Percentiles rank a stretch among this genome's conserved stretches.
phyloP scores from a whole-genome alignment of 768 basidiomycete species.

The Cubamyces lactineus region DNA sequence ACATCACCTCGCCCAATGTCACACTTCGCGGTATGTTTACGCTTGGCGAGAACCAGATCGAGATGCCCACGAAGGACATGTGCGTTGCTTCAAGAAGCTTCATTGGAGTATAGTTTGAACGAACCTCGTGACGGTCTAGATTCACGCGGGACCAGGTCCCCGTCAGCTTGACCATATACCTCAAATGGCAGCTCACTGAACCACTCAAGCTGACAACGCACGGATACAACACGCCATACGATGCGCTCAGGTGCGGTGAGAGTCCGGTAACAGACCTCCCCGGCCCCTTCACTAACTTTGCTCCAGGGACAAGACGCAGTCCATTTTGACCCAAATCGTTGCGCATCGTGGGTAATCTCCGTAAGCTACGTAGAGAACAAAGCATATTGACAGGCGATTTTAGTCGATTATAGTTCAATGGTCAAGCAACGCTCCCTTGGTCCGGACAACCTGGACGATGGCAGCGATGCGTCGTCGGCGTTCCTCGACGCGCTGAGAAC shows the following conservation, averaged over 20 bases:
- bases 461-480: slow-evolving; percentile 67
- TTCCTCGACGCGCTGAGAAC: slow-evolving; percentile 83
- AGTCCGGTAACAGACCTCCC: neutral
- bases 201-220: slow-evolving; percentile 74
- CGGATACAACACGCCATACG: slow-evolving; percentile 83
- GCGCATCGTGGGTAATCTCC: slow-evolving; percentile 65
- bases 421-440: slow-evolving; percentile 82
- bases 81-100: slow-evolving; percentile 37
- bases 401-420: slow-evolving; percentile 61
- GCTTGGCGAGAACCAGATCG: slow-evolving; percentile 80
- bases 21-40: slow-evolving; percentile 81
- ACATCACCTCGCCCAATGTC: slow-evolving; percentile 82
- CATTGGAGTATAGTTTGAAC: neutral
- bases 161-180: slow-evolving; percentile 79
- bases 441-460: slow-evolving; percentile 74
- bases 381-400: neutral
- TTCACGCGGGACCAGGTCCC: slow-evolving; percentile 89
- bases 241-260: slow-evolving; percentile 51
- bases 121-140: slow-evolving; percentile 37
- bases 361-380: slow-evolving; percentile 28
- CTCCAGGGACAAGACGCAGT: slow-evolving; percentile 76
- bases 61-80: slow-evolving; percentile 90
- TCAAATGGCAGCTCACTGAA: slow-evolving; percentile 70
- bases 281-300: neutral
- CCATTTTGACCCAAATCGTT: slow-evolving; percentile 84